phyloP scores from a whole-genome alignment of 106 monocot species.

The Alisma plantagoaquatica region DNA sequence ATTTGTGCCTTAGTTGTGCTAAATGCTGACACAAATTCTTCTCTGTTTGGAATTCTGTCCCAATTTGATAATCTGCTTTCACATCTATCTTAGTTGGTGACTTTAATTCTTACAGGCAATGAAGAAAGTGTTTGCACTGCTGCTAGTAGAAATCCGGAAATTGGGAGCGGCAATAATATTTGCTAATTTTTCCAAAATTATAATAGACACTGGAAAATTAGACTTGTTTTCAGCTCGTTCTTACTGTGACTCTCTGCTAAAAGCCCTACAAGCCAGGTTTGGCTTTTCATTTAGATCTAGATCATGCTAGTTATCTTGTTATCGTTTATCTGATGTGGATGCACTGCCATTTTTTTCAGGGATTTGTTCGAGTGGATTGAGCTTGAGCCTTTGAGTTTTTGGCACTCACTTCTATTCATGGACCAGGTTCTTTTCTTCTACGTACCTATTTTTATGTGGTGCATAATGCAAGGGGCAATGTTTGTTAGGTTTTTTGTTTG shows the following conservation, averaged over 20 bases:
- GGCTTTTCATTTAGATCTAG: not conserved
- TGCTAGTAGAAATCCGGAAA: slow-evolving; percentile 69
- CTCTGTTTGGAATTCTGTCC: no score
- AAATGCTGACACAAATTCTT: no score
- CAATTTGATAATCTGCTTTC: no score
- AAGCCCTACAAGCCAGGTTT: slow-evolving; percentile 76
- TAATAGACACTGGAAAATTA: slow-evolving; percentile 87
- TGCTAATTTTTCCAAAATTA: slow-evolving; percentile 86
- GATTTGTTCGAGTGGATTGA: slow-evolving; percentile 99
- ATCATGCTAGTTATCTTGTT: not conserved
- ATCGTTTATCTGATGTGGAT: not conserved
- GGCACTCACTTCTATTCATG: slow-evolving; percentile 91
- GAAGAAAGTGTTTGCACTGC: slow-evolving; percentile 76
- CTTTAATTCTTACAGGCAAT: slow-evolving; percentile 46
- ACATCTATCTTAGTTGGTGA: no score
- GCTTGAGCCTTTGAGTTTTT: slow-evolving; percentile 75
- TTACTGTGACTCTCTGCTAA: slow-evolving; percentile 78
- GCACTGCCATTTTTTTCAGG: slow-evolving; percentile 27
- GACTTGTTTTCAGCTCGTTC: slow-evolving; percentile 64
- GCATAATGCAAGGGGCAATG: no score
- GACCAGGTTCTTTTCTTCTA: slow-evolving; percentile 57
- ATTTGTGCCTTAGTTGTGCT: no score
- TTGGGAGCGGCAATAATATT: slow-evolving; percentile 78
- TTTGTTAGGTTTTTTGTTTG: not conserved
- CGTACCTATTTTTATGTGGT: not conserved